Conservation (phyloP, 257 asterid genomes). For the Petunia secreta region DNA sequence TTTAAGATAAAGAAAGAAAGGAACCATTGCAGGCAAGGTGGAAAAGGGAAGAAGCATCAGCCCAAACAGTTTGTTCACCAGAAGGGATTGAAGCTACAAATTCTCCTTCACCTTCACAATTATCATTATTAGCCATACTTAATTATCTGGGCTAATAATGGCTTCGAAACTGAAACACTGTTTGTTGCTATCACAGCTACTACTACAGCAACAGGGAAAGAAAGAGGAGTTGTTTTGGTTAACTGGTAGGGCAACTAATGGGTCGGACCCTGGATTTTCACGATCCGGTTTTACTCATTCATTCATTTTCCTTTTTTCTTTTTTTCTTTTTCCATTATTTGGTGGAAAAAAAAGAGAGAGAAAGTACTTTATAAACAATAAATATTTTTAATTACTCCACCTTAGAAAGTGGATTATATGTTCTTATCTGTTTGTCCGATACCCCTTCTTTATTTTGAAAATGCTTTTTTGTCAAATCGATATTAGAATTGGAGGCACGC, state of each 20-base stretch:
- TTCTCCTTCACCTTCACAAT: constrained; percentile 37
- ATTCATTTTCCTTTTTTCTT: background rate
- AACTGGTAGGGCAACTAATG: constrained; percentile 21
- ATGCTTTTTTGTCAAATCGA: too few relatives aligned
- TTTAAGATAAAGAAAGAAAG: constrained; percentile 27
- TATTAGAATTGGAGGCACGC: too few relatives aligned
- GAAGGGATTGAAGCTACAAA: constrained; percentile 65
- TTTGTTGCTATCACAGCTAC: background rate
- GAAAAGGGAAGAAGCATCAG: constrained; percentile 74
- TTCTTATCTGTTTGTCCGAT: too few relatives aligned
- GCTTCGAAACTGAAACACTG: background rate
- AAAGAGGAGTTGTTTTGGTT: background rate
- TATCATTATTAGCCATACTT: constrained; percentile 34
- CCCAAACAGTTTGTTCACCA: constrained; percentile 76
- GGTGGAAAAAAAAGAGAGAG: background rate
- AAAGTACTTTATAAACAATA: too few relatives aligned
- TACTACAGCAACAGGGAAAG: background rate
- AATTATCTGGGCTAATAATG: background rate
- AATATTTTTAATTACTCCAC: too few relatives aligned
- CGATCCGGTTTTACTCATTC: background rate
- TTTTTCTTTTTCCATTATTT: background rate
- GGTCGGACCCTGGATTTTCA: constrained; percentile 22
- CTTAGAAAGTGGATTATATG: too few relatives aligned
- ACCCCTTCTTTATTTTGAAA: too few relatives aligned
- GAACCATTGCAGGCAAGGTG: constrained; percentile 74